Evolutionary conservation across 2,329 filamentous ascomycete genomes (phyloP).

Genomic region (Phyllosticta citriasiana): DNA sequence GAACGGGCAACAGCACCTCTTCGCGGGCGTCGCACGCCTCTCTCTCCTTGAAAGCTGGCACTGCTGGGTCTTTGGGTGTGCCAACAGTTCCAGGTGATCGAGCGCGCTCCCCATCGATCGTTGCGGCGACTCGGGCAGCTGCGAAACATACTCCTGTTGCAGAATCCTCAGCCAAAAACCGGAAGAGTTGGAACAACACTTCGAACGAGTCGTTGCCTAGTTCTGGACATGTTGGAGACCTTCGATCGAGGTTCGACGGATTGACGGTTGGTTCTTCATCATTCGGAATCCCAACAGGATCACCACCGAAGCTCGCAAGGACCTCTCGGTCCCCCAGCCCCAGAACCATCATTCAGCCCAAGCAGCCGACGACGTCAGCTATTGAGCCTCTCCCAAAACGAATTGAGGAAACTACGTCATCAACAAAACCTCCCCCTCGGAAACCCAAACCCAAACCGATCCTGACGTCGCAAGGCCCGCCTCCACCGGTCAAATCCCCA

Average conservation of each 20-base stretch:
- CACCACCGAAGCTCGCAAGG: neutral
- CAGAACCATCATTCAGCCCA: conserved; percentile 24
- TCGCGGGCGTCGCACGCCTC: neutral
- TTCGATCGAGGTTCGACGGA: neutral
- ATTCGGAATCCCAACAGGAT: neutral
- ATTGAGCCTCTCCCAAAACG: conserved; percentile 60
- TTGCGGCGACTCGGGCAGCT: conserved; percentile 53
- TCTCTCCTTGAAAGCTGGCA: conserved; percentile 11
- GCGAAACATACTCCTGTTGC: conserved; percentile 46
- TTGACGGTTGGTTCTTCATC: neutral
- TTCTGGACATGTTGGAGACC: neutral
- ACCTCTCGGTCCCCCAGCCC: neutral
- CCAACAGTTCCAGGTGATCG: conserved; percentile 20
- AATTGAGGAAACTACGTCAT: neutral
- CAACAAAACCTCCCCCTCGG: neutral
- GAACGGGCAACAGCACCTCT: conserved; percentile 3
- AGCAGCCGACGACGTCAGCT: conserved; percentile 53
- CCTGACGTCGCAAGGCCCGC: conserved; percentile 16
- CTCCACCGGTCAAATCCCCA: conserved; percentile 30
- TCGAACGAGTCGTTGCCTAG: conserved; percentile 1
- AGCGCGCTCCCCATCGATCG: conserved; percentile 48
- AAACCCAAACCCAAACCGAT: conserved; percentile 14
- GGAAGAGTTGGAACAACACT: neutral
- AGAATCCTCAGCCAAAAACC: neutral
- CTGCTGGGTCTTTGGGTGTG: conserved; percentile 22